Conservation (phyloP, 2,329 filamentous ascomycete species). For the Pseudogymnoascus sp. region DNA sequence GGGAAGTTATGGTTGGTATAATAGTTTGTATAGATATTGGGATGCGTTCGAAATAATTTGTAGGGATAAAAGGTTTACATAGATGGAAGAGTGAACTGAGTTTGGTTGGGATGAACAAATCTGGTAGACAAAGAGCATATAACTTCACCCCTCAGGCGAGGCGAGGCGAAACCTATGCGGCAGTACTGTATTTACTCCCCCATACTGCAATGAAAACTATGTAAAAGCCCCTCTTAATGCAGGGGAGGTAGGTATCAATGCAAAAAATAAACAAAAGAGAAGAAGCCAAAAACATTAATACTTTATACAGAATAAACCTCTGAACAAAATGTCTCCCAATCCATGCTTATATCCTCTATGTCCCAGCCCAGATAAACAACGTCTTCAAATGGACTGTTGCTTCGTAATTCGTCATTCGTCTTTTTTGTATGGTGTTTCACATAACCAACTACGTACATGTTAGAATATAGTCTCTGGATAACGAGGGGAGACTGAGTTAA, state of each 20-base stretch:
- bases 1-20: neutral
- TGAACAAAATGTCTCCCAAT: neutral
- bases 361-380: neutral
- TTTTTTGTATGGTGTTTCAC: slow-evolving; percentile 16
- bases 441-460: slow-evolving; percentile 22
- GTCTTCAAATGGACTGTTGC: neutral
- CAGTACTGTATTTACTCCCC: neutral
- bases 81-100: neutral
- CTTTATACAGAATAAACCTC: slow-evolving; percentile 5
- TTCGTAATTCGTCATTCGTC: neutral
- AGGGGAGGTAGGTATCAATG: neutral
- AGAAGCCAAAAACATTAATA: neutral
- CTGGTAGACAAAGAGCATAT: neutral
- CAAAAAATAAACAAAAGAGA: neutral
- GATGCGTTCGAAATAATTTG: neutral
- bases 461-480: slow-evolving; percentile 3
- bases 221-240: neutral
- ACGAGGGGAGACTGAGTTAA: neutral
- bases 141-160: neutral
- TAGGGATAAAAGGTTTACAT: neutral
- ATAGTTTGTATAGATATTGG: neutral
- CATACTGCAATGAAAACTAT: neutral
- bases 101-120: neutral
- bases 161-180: neutral
- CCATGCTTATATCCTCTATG: neutral